Evolutionary conservation across 1,284 basidiomycete species (phyloP), one percentile per base, ranked within the genome.

Genomic region (Ganoderma leucocontextum): DNA sequence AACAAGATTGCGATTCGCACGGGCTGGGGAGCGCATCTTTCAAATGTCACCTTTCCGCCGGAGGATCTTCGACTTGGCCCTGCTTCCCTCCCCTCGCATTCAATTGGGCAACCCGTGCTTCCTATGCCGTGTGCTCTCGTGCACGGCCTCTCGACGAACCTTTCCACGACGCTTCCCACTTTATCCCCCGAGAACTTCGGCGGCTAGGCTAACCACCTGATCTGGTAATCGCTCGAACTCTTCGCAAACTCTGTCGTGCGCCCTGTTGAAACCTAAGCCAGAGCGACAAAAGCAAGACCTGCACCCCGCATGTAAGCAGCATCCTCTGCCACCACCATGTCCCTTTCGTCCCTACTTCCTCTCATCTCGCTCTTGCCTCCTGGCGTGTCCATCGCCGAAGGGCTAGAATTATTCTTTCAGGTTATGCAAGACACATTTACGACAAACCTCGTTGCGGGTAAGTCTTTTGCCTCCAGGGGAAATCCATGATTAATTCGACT

Each of bases 381-480:
- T 8, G 64, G 59, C 1, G 25, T 60, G 5, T 60, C 64, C 19
- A 53, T 66, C 22, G 8, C 41, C 15, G 44, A 66, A 5, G 65
- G 41, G 7, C 19, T 62, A 29, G 35, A 59, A 29, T 25, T 63
- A 10, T 60, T 67, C 42, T 60, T 29, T 19, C 65, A 63, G 44
- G 55, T 55, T 19, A 44, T 67, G 8, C 52, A 53, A 44, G 65
- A 67, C 36, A 67, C 55, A 3, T 67, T 67, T 39, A 42, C 62
- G n/a, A 62, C 64, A 6, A 68, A 64, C 52, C 39, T 68, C 49
- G 62, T 47, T 15, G 49, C 63, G 1, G 63, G 67, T 68, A 19
- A 47, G 53, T 8, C 1, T 10, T 3, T 38, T 4, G 29, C 15
- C 2, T 12, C 19, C 3, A 9, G 6, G 55, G n/a, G 35, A 4